A percentile compares a stretch with the other conserved stretches of the same genome.
phyloP scores from a whole-genome alignment of 371 early-diverging fungal species.

The Lichtheimia ramosa region DNA sequence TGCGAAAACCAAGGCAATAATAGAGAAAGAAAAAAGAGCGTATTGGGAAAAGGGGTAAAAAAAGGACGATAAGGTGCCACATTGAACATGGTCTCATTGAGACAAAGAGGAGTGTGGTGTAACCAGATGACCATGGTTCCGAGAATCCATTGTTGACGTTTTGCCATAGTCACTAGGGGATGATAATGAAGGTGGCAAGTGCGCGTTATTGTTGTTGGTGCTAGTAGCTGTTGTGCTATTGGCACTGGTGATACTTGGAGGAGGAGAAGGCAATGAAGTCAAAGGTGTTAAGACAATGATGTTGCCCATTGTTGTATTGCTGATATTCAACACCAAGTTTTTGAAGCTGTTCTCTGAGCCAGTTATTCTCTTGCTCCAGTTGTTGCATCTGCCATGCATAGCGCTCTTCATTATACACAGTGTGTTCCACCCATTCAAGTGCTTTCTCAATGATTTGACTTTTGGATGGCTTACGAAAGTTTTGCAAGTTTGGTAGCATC shows the following conservation, averaged over 20 bases:
- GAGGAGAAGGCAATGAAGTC: not conserved
- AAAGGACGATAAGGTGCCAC: too few species aligned
- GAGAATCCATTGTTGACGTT: too few species aligned
- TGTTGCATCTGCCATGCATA: constrained; percentile 27
- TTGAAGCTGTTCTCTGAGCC: constrained; percentile 7
- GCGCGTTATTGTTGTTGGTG: too few species aligned
- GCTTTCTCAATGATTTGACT: constrained; percentile 69
- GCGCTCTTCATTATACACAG: constrained; percentile 25
- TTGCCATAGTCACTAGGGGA: too few species aligned
- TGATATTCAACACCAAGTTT: not conserved
- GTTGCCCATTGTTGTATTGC: constrained; percentile 4
- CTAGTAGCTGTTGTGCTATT: not conserved
- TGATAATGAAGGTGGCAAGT: too few species aligned
- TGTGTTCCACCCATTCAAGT: constrained; percentile 52
- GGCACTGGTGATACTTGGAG: not conserved
- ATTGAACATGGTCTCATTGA: too few species aligned
- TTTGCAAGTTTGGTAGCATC: constrained; percentile 59
- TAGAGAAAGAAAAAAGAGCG: too few species aligned
- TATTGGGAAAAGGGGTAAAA: too few species aligned
- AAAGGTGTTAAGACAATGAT: not conserved
- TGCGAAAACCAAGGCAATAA: too few species aligned
- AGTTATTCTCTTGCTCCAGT: constrained; percentile 35
- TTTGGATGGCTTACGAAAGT: constrained; percentile 67
- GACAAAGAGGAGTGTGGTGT: too few species aligned
- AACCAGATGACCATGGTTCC: too few species aligned